Conservation (phyloP, 768 basidiomycete species). For the Amanita subjunquillea region DNA sequence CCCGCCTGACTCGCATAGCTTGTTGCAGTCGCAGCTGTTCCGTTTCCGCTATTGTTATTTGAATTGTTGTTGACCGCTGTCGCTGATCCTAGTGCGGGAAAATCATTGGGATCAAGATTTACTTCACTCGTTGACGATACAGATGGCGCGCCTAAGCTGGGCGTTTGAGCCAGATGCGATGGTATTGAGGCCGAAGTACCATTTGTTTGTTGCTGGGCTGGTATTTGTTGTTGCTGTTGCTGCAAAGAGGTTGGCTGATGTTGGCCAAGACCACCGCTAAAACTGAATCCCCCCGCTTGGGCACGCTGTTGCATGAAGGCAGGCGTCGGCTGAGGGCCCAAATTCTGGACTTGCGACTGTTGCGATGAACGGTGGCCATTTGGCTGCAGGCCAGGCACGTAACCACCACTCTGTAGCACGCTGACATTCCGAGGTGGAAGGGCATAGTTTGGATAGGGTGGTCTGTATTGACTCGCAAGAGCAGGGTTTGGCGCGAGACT, state of each 20-base stretch:
- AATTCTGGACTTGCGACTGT: conserved; percentile 40
- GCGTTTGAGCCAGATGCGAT: conserved; percentile 46
- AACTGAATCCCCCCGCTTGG: conserved; percentile 52
- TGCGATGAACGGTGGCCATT: conserved; percentile 50
- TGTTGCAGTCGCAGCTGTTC: conserved; percentile 31
- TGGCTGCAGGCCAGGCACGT: conserved; percentile 47
- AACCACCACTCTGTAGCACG: conserved; percentile 36
- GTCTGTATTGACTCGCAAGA: conserved; percentile 56
- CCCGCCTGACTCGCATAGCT: conserved; percentile 83
- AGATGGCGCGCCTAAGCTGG: conserved; percentile 43
- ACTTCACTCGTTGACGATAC: conserved; percentile 64
- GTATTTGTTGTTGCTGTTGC: conserved; percentile 22
- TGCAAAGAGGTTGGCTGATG: conserved; percentile 33
- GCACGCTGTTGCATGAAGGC: conserved; percentile 56
- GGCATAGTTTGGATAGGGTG: conserved; percentile 40
- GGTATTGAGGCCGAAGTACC: conserved; percentile 41
- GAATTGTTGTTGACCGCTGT: conserved; percentile 32
- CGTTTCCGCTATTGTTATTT: conserved; percentile 25
- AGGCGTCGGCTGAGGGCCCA: conserved; percentile 49
- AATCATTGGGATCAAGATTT: conserved; percentile 78
- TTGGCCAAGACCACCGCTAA: conserved; percentile 47
- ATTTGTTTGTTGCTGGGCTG: conserved; percentile 44
- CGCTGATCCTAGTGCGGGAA: conserved; percentile 73
- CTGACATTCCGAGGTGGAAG: conserved; percentile 53
- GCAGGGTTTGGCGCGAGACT: conserved; percentile 57